Evolutionary conservation across 805 yeast species (phyloP).

Genomic region (Lipomyces orientalis): DNA sequence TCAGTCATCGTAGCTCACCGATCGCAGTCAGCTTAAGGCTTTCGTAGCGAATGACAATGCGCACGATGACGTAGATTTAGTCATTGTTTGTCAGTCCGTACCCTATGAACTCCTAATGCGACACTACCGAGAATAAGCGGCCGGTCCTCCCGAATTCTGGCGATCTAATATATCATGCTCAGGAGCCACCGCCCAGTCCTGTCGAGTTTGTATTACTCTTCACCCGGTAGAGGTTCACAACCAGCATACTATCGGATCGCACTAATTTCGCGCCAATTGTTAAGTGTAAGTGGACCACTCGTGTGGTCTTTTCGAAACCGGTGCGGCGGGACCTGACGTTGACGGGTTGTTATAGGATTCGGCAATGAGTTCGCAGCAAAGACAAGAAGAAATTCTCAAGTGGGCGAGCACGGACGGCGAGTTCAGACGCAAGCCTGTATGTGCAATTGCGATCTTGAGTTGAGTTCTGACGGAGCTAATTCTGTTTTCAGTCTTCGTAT

Average conservation of each 20-base stretch:
- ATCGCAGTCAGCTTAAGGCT: neutral
- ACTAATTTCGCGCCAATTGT: too few relatives aligned
- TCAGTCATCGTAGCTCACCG: too few relatives aligned
- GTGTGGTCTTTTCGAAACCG: too few relatives aligned
- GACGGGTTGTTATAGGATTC: neutral
- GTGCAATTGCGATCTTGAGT: constrained; percentile 1
- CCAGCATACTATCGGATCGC: too few relatives aligned
- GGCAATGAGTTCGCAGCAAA: neutral
- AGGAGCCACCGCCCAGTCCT: neutral
- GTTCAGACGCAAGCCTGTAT: constrained; percentile 37
- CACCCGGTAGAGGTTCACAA: neutral
- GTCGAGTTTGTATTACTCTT: neutral
- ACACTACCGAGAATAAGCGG: neutral
- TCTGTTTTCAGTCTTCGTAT: constrained; percentile 50
- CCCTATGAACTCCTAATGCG: neutral
- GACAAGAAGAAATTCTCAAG: constrained; percentile 19
- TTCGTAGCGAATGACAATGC: neutral
- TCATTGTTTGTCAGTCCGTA: neutral
- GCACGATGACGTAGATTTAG: neutral
- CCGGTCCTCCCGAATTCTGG: neutral
- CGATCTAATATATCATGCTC: neutral
- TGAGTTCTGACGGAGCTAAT: neutral
- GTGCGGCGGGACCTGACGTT: too few relatives aligned
- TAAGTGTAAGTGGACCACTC: too few relatives aligned
- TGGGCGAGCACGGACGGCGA: constrained; percentile 40